Conservation (phyloP, 371 early-diverging fungal species). For the Haplosporangium sp. region DNA sequence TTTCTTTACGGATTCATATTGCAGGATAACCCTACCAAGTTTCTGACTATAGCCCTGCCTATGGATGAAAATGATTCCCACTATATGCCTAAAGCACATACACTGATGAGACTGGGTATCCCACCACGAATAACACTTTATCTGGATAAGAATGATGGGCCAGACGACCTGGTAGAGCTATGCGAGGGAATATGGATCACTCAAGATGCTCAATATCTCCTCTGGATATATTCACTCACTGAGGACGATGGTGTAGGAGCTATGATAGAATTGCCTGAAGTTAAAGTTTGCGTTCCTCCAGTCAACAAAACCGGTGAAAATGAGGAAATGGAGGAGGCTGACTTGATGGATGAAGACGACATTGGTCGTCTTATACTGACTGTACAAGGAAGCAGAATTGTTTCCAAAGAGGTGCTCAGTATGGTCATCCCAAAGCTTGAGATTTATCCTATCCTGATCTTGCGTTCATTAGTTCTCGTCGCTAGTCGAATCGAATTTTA, state of each 20-base stretch:
- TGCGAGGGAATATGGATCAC: conserved; percentile 39
- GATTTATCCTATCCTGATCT: conserved; percentile 39
- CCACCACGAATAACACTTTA: conserved; percentile 40
- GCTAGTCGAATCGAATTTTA: conserved; percentile 24
- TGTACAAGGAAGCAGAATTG: conserved; percentile 10
- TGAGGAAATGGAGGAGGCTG: conserved; percentile 26
- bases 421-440: conserved; percentile 35
- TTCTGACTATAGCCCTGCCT: conserved; percentile 32
- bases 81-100: conserved; percentile 54
- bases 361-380: conserved; percentile 43
- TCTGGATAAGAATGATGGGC: conserved; percentile 1
- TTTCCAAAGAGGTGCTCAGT: conserved; percentile 7
- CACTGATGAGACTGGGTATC: conserved; percentile 34
- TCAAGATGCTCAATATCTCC: conserved; percentile 27
- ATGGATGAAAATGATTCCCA: conserved; percentile 47
- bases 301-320: neutral
- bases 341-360: conserved; percentile 31
- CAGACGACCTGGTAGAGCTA: conserved; percentile 28
- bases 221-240: conserved; percentile 43
- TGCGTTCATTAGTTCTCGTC: conserved; percentile 35
- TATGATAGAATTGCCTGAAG: conserved; percentile 27
- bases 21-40: conserved; percentile 32
- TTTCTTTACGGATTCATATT: conserved; percentile 48
- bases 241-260: conserved; percentile 46
- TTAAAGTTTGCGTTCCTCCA: conserved; percentile 15